Evolutionary conservation across 2,329 filamentous ascomycete species (phyloP).

Genomic region (Mariannaea elegans): DNA sequence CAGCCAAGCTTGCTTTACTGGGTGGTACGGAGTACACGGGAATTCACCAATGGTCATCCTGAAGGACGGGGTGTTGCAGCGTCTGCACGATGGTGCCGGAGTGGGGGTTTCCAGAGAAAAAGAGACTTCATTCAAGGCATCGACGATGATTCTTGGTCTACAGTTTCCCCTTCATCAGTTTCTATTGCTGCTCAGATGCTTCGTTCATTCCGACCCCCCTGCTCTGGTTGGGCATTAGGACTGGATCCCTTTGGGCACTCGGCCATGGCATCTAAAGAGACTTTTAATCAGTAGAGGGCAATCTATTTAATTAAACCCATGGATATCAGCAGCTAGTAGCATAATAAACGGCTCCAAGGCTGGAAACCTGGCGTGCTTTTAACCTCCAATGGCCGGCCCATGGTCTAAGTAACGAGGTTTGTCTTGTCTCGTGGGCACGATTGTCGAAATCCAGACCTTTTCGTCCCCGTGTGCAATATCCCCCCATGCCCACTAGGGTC

Average conservation of each 20-base stretch:
- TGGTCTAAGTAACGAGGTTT: constrained; percentile 6
- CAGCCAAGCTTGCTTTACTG: constrained; percentile 3
- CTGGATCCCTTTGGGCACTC: constrained; percentile 13
- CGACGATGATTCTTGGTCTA: background rate
- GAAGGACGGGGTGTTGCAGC: background rate
- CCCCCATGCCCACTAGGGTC: constrained; percentile 8
- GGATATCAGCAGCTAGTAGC: constrained; percentile 4
- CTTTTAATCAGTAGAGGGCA: background rate
- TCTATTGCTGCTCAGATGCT: too few relatives aligned
- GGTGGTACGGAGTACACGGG: constrained; percentile 6
- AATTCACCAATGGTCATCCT: background rate
- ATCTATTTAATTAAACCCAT: constrained; percentile 5
- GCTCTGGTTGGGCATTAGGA: constrained; percentile 16
- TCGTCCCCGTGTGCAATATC: background rate
- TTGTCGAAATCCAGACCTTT: constrained; percentile 16
- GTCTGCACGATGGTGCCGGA: background rate
- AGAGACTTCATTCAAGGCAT: background rate
- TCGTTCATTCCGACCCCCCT: background rate
- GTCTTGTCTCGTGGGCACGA: constrained; percentile 5
- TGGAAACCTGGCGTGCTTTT: background rate
- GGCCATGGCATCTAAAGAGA: background rate
- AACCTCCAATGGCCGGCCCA: background rate
- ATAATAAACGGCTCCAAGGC: background rate
- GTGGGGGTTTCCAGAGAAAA: too few relatives aligned
- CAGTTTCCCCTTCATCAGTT: background rate